These are phyloP conservation scores for Oemleria cerasiformis DNA, from an alignment of 306 rosid genomes.

Conservation along the genomic window DNA sequence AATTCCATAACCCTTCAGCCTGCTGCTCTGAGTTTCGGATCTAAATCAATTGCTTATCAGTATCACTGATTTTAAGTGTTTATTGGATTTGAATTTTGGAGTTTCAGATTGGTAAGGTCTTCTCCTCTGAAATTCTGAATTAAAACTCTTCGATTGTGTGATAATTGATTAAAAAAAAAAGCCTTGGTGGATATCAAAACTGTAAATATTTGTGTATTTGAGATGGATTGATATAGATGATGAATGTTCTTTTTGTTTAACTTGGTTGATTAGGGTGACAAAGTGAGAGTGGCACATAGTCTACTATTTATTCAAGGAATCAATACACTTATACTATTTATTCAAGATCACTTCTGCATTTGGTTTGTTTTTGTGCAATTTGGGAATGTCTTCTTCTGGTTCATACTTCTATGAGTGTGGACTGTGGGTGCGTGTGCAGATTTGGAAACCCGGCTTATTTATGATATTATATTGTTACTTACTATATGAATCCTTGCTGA, in stretches of 20 bases:
- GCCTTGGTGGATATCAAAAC: background rate
- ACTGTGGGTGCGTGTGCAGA: background rate
- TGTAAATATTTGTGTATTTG: background rate
- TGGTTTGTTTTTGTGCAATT: background rate
- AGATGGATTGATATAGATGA: background rate
- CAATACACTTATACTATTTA: slow-evolving; percentile 84
- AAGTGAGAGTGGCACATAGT: slow-evolving; percentile 96
- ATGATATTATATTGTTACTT: background rate
- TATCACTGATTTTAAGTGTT: too few relatives aligned
- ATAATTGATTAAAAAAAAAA: background rate
- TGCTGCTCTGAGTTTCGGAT: too few relatives aligned
- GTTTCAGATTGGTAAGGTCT: too few relatives aligned
- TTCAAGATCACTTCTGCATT: slow-evolving; percentile 44
- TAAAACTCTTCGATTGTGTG: too few relatives aligned
- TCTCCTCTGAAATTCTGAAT: too few relatives aligned
- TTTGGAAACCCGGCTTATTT: background rate
- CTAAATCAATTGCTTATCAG: too few relatives aligned
- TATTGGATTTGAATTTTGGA: too few relatives aligned
- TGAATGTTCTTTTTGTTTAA: background rate
- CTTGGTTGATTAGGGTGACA: slow-evolving; percentile 67
- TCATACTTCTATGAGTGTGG: background rate
- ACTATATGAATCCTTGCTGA: background rate
- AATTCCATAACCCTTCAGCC: too few relatives aligned
- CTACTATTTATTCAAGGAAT: too few relatives aligned
- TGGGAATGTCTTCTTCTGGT: background rate